Base-by-base conservation (phyloP, 352 stramenopile species). In the Pythium folliculosum region DNA sequence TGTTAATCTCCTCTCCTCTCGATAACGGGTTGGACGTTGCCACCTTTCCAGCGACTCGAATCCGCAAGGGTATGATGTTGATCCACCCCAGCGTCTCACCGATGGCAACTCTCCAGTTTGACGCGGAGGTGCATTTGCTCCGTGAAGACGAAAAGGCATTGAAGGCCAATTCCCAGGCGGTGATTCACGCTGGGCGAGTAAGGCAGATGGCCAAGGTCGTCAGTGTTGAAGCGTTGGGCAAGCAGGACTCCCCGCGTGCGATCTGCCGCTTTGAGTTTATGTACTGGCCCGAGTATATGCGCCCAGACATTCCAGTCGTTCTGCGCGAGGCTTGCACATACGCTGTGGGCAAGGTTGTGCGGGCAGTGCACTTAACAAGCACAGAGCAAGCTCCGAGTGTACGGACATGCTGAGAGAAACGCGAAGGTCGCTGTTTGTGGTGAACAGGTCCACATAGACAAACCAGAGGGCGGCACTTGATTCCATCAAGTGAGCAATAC, bases 221-320 rank as follows among this genome's bases (percentile, higher is more conserved):
- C 40, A 73, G 71, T n/a, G 64, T 92, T 43, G 59, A 73, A 43
- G 25, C 60, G 12, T 50, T 63, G 51, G 58, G 54, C 38, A 21
- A 65, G 30, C 43, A 67, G 5, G 37, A 64, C 43, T 54, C 80
- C 8, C 54, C 63, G 37, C 73, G 53, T 22, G 85, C 75, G 49
- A 78, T 90, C 45, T 92, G 86, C 48, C 84, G 86, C 27, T 93
- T 95, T 37, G 82, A 93, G 61, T 95, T 95, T 70, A 89, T 95
- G 77, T 91, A 95, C 77, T 92, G 83, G 77, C 82, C 86, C 0
- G 86, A 95, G 74, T 92, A 92, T 65, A 81, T 95, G 62, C 86
- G 82, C 30, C 84, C 84, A 0, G 81, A 95, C 50, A 60, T 91
- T 45, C 86, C 86, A 54, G 69, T 95, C n/a, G 83, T 95, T 5